Evolutionary conservation across 495 filamentous ascomycete species (phyloP).

Genomic region (Xylaria intraflava): DNA sequence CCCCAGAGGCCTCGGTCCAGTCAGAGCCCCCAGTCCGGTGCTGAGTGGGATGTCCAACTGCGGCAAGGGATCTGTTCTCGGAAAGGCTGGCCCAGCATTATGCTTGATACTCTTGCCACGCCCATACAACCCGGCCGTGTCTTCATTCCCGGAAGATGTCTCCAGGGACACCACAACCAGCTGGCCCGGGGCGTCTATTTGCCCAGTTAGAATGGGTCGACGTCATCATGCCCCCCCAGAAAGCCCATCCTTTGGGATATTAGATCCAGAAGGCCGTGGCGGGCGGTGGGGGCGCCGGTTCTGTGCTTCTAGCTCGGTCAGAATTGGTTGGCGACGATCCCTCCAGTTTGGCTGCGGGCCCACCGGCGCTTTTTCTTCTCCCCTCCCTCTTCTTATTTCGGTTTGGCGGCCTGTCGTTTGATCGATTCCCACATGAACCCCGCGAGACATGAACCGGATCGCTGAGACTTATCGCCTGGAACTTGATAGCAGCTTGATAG

Average conservation of each 20-base stretch:
- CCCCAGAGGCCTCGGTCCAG: background rate
- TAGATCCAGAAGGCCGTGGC: background rate
- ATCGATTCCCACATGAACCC: background rate
- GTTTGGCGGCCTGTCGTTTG: background rate
- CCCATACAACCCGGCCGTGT: no score
- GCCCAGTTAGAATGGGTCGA: slow-evolving; percentile 2
- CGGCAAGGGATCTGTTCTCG: background rate
- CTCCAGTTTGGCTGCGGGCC: background rate
- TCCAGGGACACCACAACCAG: no score
- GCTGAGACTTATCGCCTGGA: slow-evolving; percentile 8
- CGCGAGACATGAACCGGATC: slow-evolving; percentile 6
- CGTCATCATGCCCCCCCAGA: background rate
- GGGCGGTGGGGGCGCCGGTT: background rate
- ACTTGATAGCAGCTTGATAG: slow-evolving; percentile 13
- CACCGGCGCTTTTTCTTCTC: background rate
- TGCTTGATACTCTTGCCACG: slow-evolving; percentile 8
- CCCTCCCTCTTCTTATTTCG: no score
- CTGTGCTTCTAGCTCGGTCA: background rate
- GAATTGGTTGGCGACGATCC: slow-evolving; percentile 2
- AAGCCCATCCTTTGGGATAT: slow-evolving; percentile 5
- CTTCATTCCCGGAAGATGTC: no score
- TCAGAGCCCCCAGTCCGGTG: no score
- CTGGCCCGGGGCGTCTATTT: slow-evolving; percentile 4
- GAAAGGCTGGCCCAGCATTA: slow-evolving; percentile 3
- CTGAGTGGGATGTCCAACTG: no score